These are phyloP conservation scores for Pyrenula massariospora DNA, from an alignment of 495 filamentous ascomycete species.

Conservation along the genomic window DNA sequence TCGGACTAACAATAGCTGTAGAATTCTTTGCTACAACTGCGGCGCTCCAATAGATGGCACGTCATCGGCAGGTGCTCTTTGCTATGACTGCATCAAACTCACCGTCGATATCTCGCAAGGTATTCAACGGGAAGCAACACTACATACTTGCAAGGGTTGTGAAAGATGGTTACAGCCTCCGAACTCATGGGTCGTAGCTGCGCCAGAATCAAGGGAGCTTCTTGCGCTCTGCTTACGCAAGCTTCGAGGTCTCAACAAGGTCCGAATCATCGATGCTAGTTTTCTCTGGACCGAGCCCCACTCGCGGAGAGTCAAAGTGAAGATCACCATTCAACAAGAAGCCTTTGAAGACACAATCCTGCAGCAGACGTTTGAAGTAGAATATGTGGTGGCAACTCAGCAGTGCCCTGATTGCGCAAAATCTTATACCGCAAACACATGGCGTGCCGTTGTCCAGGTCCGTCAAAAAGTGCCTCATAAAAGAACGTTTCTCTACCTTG, in stretches of 20 bases:
- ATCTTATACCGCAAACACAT: constrained; percentile 89
- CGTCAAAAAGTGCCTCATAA: constrained; percentile 97
- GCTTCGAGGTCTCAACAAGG: constrained; percentile 68
- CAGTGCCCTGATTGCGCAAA: constrained; percentile 90
- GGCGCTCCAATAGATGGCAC: constrained; percentile 89
- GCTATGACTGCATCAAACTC: constrained; percentile 85
- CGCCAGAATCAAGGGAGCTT: constrained; percentile 77
- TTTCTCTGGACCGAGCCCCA: constrained; percentile 99
- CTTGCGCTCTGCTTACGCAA: constrained; percentile 80
- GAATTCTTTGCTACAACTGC: constrained; percentile 91
- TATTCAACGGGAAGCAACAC: constrained; percentile 70
- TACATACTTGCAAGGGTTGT: constrained; percentile 83
- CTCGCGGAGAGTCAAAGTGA: constrained; percentile 77
- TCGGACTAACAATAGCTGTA: constrained; percentile 21
- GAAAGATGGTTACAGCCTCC: constrained; percentile 91
- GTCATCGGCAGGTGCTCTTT: constrained; percentile 74
- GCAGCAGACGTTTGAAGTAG: constrained; percentile 90
- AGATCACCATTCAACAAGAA: constrained; percentile 81
- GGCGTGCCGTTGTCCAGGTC: constrained; percentile 78
- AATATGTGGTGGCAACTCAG: constrained; percentile 76
- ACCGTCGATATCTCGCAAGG: constrained; percentile 90
- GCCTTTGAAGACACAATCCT: constrained; percentile 65
- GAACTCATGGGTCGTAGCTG: constrained; percentile 67
- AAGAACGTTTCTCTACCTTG: constrained; percentile 89
- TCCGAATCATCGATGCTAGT: constrained; percentile 84